phyloP scores from a whole-genome alignment of 208 protist species.

The Sergeia podlipaevii region DNA sequence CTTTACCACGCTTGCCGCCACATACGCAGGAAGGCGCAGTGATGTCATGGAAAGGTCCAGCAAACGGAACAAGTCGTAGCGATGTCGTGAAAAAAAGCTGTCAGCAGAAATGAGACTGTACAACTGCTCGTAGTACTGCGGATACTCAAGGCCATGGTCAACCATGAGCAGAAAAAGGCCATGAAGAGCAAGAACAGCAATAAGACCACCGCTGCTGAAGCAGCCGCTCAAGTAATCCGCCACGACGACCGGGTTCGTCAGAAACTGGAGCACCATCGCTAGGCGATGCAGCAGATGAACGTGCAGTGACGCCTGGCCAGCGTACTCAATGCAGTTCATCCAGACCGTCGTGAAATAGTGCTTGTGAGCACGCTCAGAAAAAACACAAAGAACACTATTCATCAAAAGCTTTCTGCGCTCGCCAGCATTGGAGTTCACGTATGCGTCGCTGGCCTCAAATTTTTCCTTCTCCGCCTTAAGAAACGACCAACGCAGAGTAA shows the following conservation, averaged over 20 bases:
- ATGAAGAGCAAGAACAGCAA: conserved; percentile 82
- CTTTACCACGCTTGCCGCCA: conserved; percentile 84
- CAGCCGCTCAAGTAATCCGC: conserved; percentile 84
- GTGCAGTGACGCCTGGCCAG: conserved; percentile 48
- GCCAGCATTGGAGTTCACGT: conserved; percentile 60
- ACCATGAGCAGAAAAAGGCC: conserved; percentile 88
- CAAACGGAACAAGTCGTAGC: conserved; percentile 84
- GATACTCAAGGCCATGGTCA: conserved; percentile 89
- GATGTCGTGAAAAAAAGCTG: conserved; percentile 78
- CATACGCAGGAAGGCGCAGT: conserved; percentile 73
- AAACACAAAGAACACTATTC: conserved; percentile 68
- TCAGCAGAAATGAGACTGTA: conserved; percentile 84
- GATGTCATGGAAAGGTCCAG: conserved; percentile 83
- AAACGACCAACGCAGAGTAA: conserved; percentile 61
- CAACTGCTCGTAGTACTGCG: conserved; percentile 88
- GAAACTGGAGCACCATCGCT: conserved; percentile 60
- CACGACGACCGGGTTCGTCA: conserved; percentile 84
- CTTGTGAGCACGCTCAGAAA: conserved; percentile 76
- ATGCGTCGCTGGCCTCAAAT: conserved; percentile 56
- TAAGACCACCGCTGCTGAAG: conserved; percentile 82
- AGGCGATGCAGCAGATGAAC: conserved; percentile 82
- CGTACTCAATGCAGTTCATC: conserved; percentile 64
- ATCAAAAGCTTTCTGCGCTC: conserved; percentile 69
- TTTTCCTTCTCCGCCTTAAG: conserved; percentile 47
- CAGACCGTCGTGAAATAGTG: conserved; percentile 83